Evolutionary conservation across 1,284 basidiomycete genomes (phyloP).

Genomic region (Sanguinoderma infundibulare): DNA sequence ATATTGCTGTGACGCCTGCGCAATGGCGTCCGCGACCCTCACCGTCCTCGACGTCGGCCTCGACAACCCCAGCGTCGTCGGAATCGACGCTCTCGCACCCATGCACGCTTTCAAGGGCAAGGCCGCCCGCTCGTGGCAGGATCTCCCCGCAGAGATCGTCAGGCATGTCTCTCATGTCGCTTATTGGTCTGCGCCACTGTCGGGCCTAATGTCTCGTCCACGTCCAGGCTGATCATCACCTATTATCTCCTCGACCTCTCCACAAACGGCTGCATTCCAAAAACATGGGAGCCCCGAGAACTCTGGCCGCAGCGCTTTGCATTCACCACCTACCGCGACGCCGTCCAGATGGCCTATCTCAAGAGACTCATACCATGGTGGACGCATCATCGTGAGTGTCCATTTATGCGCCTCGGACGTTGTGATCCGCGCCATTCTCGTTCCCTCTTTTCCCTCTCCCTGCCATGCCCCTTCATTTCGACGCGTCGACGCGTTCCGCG

Average conservation of each 20-base stretch:
- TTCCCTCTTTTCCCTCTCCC: background rate
- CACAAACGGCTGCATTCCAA: slow-evolving; percentile 49
- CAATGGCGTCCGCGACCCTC: slow-evolving; percentile 25
- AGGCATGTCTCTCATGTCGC: slow-evolving; percentile 48
- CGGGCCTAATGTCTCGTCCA: slow-evolving; percentile 25
- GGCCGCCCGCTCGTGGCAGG: slow-evolving; percentile 67
- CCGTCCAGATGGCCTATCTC: slow-evolving; percentile 60
- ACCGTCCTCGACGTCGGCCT: slow-evolving; percentile 18
- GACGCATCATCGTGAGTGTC: slow-evolving; percentile 48
- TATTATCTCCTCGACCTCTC: slow-evolving; percentile 58
- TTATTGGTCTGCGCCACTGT: slow-evolving; percentile 29
- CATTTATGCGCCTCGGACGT: background rate
- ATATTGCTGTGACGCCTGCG: slow-evolving; percentile 32
- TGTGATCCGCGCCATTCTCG: background rate
- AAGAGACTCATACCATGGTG: slow-evolving; percentile 56
- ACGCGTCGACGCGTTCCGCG: slow-evolving; percentile 12
- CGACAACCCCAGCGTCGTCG: slow-evolving; percentile 15
- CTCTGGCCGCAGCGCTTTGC: slow-evolving; percentile 62
- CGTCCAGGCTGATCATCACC: slow-evolving; percentile 62
- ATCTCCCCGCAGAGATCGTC: slow-evolving; percentile 72
- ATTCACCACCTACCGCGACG: slow-evolving; percentile 57
- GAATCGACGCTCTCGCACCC: slow-evolving; percentile 1
- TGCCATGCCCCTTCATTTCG: slow-evolving; percentile 4
- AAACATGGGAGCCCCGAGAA: slow-evolving; percentile 60
- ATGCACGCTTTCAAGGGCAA: slow-evolving; percentile 62